Conservation (phyloP, 345 rosid species). For the Citrus unshiu region DNA sequence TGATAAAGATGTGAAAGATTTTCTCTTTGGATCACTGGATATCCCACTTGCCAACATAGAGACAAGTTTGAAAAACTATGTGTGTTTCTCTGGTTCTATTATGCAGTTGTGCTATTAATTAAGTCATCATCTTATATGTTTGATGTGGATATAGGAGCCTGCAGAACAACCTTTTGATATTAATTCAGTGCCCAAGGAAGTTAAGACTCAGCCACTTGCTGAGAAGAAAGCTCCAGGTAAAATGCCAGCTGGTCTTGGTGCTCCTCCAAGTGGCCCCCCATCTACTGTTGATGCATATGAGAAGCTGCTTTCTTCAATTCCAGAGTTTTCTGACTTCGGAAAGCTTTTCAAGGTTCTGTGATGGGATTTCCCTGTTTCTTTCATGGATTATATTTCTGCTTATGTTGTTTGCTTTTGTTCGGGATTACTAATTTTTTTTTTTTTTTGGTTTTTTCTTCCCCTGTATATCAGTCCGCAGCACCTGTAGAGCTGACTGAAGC, state of each 20-base stretch:
- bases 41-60: constrained; percentile 84
- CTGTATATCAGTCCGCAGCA: constrained; percentile 58
- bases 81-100: constrained; percentile 33
- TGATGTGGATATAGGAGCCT: constrained; percentile 53
- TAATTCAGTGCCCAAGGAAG: constrained; percentile 79
- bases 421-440: constrained; percentile 15
- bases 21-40: constrained; percentile 82
- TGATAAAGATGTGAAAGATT: constrained; percentile 55
- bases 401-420: background rate
- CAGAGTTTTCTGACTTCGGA: constrained; percentile 77
- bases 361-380: constrained; percentile 1
- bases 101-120: constrained; percentile 11
- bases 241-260: constrained; percentile 85
- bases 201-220: constrained; percentile 77
- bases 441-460: background rate
- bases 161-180: constrained; percentile 83
- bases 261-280: constrained; percentile 55
- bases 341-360: constrained; percentile 82
- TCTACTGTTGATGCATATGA: constrained; percentile 80
- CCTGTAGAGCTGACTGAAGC: constrained; percentile 97
- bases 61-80: constrained; percentile 86
- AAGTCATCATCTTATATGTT: constrained; percentile 22
- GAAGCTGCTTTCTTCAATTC: constrained; percentile 74
- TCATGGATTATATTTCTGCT: background rate
- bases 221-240: constrained; percentile 95